Base-by-base conservation (phyloP, 2,329 filamentous ascomycete species). In the Fusarium clavum region DNA sequence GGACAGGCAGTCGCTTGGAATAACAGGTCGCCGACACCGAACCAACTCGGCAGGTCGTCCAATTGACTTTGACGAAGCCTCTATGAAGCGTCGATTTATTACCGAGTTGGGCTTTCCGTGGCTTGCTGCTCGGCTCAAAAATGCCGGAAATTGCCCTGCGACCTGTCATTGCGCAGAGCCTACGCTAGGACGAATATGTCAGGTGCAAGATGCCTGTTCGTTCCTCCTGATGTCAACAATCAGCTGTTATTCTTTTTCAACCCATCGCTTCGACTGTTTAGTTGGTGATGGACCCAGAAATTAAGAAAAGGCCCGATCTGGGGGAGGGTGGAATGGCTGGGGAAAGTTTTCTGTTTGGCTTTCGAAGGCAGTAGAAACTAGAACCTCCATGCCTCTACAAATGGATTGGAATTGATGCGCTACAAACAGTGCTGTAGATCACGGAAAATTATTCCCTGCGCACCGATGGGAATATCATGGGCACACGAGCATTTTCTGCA, bases 71-170 rank as follows among this genome's bases (percentile, higher is more conserved):
- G 32, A 24, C 41, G 44, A 49, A 40, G 45, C 61, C 30, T 38
- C 12, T 32, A 44, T 20, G 49, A 48, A 52, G 20, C 56, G 71
- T 57, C 61, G 61, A 71, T 73, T 59, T 52, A 43, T 69, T 73
- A 41, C 70, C 67, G n/a, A 24, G 55, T 73, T 69, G 46, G 67
- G 70, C 25, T 20, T 12, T 25, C 8, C 29, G 48, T 62, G 58
- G 54, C 58, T 12, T 44, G 54, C n/a, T 57, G 27, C 52, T 69
- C 71, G 71, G 71, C 61, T 57, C 44, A 61, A 53, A 67, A 57
- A 29, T 73, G 71, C 71, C 71, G 70, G 48, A 22, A 29, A 52
- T 52, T 52, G 25, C 24, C 24, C 34, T 38, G 13, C 34, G 32
- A n/a, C 48, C 57, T 34, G 64, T 56, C 48, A 44, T 27, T 38